Percentiles rank a stretch among this genome's conserved stretches.
phyloP scores from a whole-genome alignment of 1,139 yeast genomes.

The Geotrichum bryndzae region DNA sequence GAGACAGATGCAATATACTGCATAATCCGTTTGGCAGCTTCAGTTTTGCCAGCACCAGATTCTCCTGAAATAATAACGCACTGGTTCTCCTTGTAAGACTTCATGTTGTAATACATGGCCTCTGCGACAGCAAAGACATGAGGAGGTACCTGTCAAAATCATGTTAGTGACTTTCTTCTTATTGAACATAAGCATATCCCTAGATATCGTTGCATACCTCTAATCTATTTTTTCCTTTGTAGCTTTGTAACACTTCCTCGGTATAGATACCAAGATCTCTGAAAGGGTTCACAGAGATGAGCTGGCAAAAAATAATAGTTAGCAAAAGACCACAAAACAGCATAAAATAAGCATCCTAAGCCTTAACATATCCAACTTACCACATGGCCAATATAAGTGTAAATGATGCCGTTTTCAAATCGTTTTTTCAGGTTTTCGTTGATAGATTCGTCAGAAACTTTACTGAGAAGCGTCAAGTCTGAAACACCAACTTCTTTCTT shows the following conservation, averaged over 20 bases:
- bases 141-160: constrained; percentile 60
- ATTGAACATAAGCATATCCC: background rate
- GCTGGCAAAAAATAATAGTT: constrained; percentile 23
- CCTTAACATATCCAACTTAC: constrained; percentile 15
- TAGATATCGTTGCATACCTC: constrained; percentile 44
- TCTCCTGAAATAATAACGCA: constrained; percentile 98
- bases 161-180: background rate
- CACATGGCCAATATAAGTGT: constrained; percentile 43
- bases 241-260: constrained; percentile 61
- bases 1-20: constrained; percentile 92
- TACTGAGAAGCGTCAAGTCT: constrained; percentile 82
- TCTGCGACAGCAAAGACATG: constrained; percentile 98
- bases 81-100: constrained; percentile 89
- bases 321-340: too few relatives aligned
- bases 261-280: constrained; percentile 94
- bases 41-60: constrained; percentile 98
- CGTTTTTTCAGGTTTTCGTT: constrained; percentile 87
- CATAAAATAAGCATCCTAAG: background rate
- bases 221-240: constrained; percentile 85
- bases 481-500: constrained; percentile 97
- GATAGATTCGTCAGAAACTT: constrained; percentile 86
- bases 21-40: constrained; percentile 98
- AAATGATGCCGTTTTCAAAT: constrained; percentile 82
- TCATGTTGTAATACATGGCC: constrained; percentile 91
- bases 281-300: constrained; percentile 95